A percentile compares a stretch with the other conserved stretches of the same genome.
Conservation (phyloP, 1,284 basidiomycete species). For the Leccinum fallax region DNA sequence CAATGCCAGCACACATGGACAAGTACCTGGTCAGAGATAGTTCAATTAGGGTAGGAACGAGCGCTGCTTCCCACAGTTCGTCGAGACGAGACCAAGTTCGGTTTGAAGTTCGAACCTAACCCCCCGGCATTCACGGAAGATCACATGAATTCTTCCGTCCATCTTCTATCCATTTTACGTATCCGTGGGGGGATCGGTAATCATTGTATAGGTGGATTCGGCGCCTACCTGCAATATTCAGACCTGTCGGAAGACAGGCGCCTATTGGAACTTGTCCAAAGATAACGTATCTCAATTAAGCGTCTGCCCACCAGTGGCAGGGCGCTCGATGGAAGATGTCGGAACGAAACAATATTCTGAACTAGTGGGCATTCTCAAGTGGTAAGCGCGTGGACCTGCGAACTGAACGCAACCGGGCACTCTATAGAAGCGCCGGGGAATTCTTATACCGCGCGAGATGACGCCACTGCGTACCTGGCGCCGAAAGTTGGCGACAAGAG, state of each 20-base stretch:
- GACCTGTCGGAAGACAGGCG: neutral
- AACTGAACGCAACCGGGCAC: neutral
- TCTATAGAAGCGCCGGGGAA: neutral
- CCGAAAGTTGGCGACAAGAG: neutral
- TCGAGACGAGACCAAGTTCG: neutral
- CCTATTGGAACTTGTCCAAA: neutral
- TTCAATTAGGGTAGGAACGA: neutral
- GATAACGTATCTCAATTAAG: neutral
- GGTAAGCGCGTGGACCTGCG: neutral
- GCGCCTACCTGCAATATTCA: neutral
- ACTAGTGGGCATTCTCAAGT: slow-evolving; percentile 6
- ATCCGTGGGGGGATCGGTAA: neutral
- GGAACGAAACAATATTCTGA: slow-evolving; percentile 3
- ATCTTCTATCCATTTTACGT: neutral
- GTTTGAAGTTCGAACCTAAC: neutral
- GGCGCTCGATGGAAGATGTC: neutral
- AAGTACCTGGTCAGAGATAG: neutral
- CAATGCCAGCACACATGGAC: neutral
- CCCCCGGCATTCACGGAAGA: neutral
- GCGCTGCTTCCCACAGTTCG: neutral
- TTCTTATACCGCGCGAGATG: neutral
- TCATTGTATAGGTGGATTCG: neutral
- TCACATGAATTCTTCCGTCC: neutral
- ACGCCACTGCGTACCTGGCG: neutral
- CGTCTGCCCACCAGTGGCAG: neutral